Evolutionary conservation across 2,329 filamentous ascomycete species (phyloP), one percentile per base, ranked within the genome.

Genomic region (Neurospora sp.): DNA sequence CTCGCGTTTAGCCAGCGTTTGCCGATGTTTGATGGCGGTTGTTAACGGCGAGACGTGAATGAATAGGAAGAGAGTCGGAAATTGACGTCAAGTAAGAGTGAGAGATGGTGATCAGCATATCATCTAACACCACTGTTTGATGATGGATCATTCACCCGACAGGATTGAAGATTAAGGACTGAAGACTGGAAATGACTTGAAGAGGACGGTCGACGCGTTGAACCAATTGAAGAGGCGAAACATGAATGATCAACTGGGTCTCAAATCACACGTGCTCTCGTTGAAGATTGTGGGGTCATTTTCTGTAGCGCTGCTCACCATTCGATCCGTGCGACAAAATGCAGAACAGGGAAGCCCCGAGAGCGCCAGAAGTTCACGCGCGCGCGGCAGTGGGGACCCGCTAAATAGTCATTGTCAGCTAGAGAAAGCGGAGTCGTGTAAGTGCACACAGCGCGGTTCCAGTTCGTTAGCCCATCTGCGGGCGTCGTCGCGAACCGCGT

Each of bases 401-500:
- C 52, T 62, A 62, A 62, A 62, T 62, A 33, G 23, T 23, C 23
- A 62, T 33, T 62, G 12, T 62, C 46, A 33, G 46, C 46, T 57
- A 57, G 12, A 23, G 23, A 57, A 57, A 57, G 46, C 46, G 46
- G 46, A 57, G 46, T 57, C 46, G 46, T 57, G 46, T 33, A 57
- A 57, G 46, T 57, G 46, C 46, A 57, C 46, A 15, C 46, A 28
- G 46, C 23, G 23, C 11, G 46, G 46, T 57, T 57, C 23, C 52
- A 57, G 52, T 62, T 62, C 52, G 52, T 62, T 62, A 62, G 52
- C 65, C 36, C 62, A 67, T 52, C 43, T 68, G 19, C 33, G 69
- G 74, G 74, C 72, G 71, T 72, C 72, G 74, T 62, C 74, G 74
- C 73, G 72, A 73, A 73, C 72, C 74, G 74, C 74, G 74, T 75